These are phyloP conservation scores for Coffea canephora DNA, from an alignment of 257 asterid species.

Conservation along the genomic window DNA sequence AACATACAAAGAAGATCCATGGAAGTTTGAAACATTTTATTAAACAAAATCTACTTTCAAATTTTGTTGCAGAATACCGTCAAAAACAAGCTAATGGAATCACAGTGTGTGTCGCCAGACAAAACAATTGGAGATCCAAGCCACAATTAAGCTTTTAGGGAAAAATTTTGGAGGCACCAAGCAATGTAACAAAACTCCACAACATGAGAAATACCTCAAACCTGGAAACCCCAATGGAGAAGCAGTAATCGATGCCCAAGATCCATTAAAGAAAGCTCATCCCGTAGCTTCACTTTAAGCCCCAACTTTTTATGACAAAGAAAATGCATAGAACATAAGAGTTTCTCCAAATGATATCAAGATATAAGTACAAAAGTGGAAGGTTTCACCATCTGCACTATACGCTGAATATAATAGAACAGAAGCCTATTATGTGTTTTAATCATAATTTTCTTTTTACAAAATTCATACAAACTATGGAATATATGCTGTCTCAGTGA, in stretches of 20 bases:
- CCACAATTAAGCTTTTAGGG: not conserved
- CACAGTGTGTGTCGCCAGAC: not conserved
- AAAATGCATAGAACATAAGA: constrained; percentile 6
- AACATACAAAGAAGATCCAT: not conserved
- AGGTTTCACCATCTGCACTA: constrained; percentile 1
- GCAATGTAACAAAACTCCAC: constrained; percentile 1
- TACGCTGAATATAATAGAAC: not conserved
- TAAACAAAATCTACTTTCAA: not conserved
- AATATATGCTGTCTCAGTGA: not conserved
- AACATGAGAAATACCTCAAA: constrained; percentile 6
- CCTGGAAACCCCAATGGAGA: constrained; percentile 7
- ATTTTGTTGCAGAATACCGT: not conserved
- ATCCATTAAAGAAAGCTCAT: constrained; percentile 12
- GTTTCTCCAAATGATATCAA: constrained; percentile 4
- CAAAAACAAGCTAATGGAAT: not conserved
- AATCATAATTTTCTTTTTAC: not conserved
- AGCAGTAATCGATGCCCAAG: constrained; percentile 18
- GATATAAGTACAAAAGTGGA: constrained; percentile 1
- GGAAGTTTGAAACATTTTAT: not conserved
- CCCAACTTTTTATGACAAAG: constrained; percentile 3
- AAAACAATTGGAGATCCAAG: not conserved
- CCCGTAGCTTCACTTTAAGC: constrained; percentile 17
- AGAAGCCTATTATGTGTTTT: not conserved
- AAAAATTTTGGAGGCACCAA: not conserved
- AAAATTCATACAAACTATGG: not conserved